Base-by-base conservation (phyloP, 1,139 yeast genomes). In the Suhomyces coccinellae region DNA sequence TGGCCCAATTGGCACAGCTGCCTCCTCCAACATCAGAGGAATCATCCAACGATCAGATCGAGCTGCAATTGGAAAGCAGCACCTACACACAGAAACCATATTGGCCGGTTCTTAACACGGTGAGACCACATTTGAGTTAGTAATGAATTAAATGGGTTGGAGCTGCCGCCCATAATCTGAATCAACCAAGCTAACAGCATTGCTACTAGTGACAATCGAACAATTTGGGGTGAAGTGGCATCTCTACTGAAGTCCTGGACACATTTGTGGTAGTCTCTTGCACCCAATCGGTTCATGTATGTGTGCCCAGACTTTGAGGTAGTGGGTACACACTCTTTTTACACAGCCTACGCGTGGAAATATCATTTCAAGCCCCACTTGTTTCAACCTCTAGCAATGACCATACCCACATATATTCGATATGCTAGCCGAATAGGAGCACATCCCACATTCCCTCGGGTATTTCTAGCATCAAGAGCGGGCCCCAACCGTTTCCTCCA, bases 31-130 rank as follows among this genome's bases (percentile, higher is more conserved):
- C 34, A 16, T 26, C 32, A 24, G 36, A 11, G 20, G 33, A 16
- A n/a, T 40, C 35, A 17, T 40, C 26, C 4, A 6, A 17, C 12
- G 43, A 29, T 8, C 13, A 40, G 29, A 29, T 14, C 12, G 36
- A 29, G 8, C 40, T 11, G 8, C 38, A 40, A 13, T 22, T 37
- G 38, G 26, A 20, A 38, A 2, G 30, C 30, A 17, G 42, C 5
- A 40, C 56, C 2, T 63, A 51, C 37, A 45, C 41, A 11, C 72
- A 67, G 48, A 55, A 55, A 36, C 71, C 72, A 9, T 66, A 51
- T 47, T 67, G 72, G 71, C 67, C 68, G 1, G 48, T 44, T 1
- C 49, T 51, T 32, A 41, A 39, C 26, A 38, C 17, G 15, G 33
- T 45, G 48, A 20, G 43, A 26, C 29, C 24, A 20, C 24, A 20